Base-by-base conservation (phyloP, 2,329 filamentous ascomycete genomes). In the Ambrosiella cleistominuta region DNA sequence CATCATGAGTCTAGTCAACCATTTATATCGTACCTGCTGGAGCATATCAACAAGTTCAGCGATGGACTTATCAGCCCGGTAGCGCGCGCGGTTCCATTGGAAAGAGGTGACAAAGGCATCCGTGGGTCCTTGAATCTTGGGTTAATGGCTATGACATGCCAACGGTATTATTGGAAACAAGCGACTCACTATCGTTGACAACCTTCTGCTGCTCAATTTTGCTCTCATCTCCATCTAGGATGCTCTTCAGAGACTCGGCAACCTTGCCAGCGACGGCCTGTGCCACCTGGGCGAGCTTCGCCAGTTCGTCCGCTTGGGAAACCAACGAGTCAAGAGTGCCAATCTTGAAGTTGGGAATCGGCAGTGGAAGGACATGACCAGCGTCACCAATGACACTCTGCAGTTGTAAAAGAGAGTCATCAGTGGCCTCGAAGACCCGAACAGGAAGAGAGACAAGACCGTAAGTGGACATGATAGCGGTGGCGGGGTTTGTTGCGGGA, bases 71-170 rank as follows among this genome's bases (percentile, higher is more conserved):
- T 98, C 93, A 62, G 87, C 85, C 66, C 93, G 83, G 71, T 97
- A 98, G 69, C 95, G 93, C 71, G 95, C 88, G 71, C 93, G 96
- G 74, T 97, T 97, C 93, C 93, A 98, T 63, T 81, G 79, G 71
- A 97, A 98, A 58, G 79, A 83, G 67, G 83, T 81, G 51, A 98
- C 75, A 68, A 97, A 98, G 68, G 91, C 85, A 65, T 96, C 91
- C 61, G 91, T 89, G n/a, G 93, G 90, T 70, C 95, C 91, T 97
- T 45, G 40, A 42, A 42, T 42, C 40, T n/a, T 11, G 19, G 37
- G 11, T 50, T 27, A 44, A 13, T 38, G 37, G 54, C 57, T 61
- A 56, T 56, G 15, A 50, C 45, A 51, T 37, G 17, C 50, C 17
- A 27, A 59, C 38, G 51, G 37, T 17, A 44, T 17, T 36, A 39